These are phyloP conservation scores for Ophiostoma piceae DNA, from an alignment of 2,329 filamentous ascomycete species.

Conservation along the genomic window DNA sequence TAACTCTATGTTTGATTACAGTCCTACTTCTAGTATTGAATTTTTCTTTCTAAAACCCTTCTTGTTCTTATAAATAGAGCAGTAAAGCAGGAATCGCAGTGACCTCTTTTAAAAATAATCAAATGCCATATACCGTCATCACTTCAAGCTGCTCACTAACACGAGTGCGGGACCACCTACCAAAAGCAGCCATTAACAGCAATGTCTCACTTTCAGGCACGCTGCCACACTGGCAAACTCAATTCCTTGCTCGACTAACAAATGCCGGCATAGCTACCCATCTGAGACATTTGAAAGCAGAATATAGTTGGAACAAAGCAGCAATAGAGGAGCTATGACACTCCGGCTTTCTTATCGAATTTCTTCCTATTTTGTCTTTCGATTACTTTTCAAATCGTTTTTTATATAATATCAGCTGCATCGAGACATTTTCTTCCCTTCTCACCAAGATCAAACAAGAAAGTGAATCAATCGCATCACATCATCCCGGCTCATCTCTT, in stretches of 20 bases:
- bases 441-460: no score
- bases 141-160: not conserved
- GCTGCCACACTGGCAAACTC: not conserved
- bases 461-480: not conserved
- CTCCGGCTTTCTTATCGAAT: not conserved
- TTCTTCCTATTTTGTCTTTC: not conserved
- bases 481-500: not conserved
- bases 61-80: no score
- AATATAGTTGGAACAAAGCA: not conserved
- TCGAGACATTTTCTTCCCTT: not conserved
- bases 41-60: no score
- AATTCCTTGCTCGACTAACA: not conserved
- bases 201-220: conserved; percentile 3
- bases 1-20: no score
- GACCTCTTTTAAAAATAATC: not conserved
- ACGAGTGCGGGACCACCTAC: not conserved
- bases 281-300: not conserved
- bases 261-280: not conserved
- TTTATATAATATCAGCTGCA: not conserved
- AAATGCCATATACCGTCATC: not conserved
- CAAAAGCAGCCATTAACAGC: not conserved
- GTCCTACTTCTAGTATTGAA: no score
- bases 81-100: not conserved
- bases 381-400: not conserved
- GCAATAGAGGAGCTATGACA: not conserved